Evolutionary conservation across 2,329 filamentous ascomycete genomes (phyloP).

Genomic region (Geosmithia morbida): DNA sequence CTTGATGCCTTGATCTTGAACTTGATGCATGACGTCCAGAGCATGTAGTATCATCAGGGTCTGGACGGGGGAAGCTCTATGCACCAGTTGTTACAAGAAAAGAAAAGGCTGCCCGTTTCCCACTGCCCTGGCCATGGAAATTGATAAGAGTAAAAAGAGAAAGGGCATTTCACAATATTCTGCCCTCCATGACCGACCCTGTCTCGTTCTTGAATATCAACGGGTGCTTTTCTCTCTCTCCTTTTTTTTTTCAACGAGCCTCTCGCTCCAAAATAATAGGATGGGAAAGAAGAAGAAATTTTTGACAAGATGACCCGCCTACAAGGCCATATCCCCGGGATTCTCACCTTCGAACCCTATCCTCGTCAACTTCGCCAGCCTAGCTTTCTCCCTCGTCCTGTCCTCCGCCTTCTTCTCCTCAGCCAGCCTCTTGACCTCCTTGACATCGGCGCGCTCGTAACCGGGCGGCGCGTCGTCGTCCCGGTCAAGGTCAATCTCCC

Average conservation of each 20-base stretch:
- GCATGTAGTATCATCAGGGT: neutral
- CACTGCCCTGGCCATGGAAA: neutral
- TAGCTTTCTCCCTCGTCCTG: constrained; percentile 59
- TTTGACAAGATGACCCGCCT: too few relatives aligned
- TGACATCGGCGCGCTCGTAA: constrained; percentile 49
- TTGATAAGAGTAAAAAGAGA: neutral
- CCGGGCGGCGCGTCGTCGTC: constrained; percentile 77
- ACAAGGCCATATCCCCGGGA: constrained; percentile 59
- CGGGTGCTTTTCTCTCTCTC: constrained; percentile 2
- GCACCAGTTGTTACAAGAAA: neutral
- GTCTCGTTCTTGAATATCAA: neutral
- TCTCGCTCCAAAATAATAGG: too few relatives aligned
- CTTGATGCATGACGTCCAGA: too few relatives aligned
- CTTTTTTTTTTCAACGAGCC: too few relatives aligned
- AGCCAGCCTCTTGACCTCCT: constrained; percentile 57
- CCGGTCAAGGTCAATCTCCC: constrained; percentile 92
- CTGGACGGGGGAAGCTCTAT: neutral
- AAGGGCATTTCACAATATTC: constrained; percentile 51
- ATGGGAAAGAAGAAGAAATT: too few relatives aligned
- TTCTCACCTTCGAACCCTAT: constrained; percentile 85
- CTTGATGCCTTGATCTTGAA: too few relatives aligned
- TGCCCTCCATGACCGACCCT: constrained; percentile 21
- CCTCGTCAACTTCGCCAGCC: constrained; percentile 54
- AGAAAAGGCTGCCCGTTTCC: neutral
- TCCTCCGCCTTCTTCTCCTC: constrained; percentile 56